Conservation (phyloP, 2,329 filamentous ascomycete species). For the Curvularia lunata region DNA sequence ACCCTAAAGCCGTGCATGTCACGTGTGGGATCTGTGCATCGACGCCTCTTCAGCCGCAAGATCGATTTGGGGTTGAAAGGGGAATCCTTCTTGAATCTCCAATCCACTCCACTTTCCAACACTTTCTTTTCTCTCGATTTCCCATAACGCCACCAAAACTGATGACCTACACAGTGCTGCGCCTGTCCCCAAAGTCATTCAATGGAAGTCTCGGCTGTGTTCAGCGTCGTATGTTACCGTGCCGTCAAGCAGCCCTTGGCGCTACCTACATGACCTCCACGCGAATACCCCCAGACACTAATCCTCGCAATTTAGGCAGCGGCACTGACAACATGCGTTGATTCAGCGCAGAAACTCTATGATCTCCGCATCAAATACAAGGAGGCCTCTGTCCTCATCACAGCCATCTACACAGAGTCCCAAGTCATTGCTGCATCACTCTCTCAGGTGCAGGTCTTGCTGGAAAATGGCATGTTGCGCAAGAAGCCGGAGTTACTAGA, state of each 20-base stretch:
- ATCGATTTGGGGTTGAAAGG: neutral
- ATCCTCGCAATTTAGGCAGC: constrained; percentile 22
- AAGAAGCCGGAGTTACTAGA: constrained; percentile 40
- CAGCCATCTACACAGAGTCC: constrained; percentile 44
- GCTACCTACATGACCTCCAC: constrained; percentile 1
- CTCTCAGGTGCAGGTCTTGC: constrained; percentile 39
- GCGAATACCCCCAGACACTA: constrained; percentile 8
- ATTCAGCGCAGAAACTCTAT: constrained; percentile 41
- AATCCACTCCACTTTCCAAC: neutral
- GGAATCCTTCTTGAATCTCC: neutral
- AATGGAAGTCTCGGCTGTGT: constrained; percentile 16
- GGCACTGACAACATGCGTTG: constrained; percentile 35
- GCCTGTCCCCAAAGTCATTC: neutral
- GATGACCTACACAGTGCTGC: neutral
- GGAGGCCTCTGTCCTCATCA: constrained; percentile 41
- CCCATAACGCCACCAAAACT: neutral
- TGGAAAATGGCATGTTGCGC: constrained; percentile 36
- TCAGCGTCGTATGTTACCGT: constrained; percentile 11
- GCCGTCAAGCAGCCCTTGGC: neutral
- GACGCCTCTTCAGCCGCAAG: neutral
- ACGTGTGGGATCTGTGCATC: constrained; percentile 16
- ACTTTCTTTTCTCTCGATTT: neutral
- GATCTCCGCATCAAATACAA: constrained; percentile 39
- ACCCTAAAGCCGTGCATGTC: constrained; percentile 1
- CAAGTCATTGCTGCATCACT: constrained; percentile 44